phyloP scores from a whole-genome alignment of 2,329 filamentous ascomycete species.

The Macrophomina tecta region DNA sequence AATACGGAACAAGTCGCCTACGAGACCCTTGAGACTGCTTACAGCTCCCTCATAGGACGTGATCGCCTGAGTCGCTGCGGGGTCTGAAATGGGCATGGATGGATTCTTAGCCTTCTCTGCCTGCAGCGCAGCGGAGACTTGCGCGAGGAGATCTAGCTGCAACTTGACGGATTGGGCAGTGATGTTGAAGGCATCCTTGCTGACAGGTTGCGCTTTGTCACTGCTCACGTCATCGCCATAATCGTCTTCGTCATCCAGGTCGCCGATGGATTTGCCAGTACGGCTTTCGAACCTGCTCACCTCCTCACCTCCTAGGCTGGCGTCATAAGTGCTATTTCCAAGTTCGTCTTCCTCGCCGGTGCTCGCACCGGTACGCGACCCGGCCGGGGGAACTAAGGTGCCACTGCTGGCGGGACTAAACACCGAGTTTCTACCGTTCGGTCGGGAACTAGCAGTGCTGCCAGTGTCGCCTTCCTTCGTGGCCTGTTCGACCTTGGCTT shows the following conservation, averaged over 20 bases:
- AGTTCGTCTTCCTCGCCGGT: constrained; percentile 61
- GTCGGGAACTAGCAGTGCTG: constrained; percentile 45
- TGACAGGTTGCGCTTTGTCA: constrained; percentile 69
- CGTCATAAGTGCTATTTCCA: constrained; percentile 61
- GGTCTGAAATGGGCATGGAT: constrained; percentile 74
- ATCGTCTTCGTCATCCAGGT: constrained; percentile 68
- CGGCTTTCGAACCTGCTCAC: constrained; percentile 57
- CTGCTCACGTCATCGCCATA: constrained; percentile 82
- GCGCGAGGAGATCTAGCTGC: constrained; percentile 87
- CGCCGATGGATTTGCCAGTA: constrained; percentile 60
- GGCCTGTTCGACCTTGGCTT: constrained; percentile 79
- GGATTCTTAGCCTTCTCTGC: constrained; percentile 74
- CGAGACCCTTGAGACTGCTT: constrained; percentile 80
- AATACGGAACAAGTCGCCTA: constrained; percentile 88
- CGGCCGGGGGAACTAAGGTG: constrained; percentile 6
- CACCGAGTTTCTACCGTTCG: constrained; percentile 32
- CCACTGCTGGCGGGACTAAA: constrained; percentile 11
- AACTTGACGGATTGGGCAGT: constrained; percentile 93
- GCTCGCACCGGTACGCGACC: constrained; percentile 52
- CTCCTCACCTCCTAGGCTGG: constrained; percentile 62
- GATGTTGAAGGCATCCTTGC: constrained; percentile 94
- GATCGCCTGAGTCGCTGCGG: constrained; percentile 76
- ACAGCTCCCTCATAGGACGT: constrained; percentile 89
- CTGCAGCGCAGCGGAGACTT: constrained; percentile 83
- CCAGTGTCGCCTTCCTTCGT: constrained; percentile 49